Conservation (phyloP, 768 basidiomycete species). For the Termitomyces sp. region DNA sequence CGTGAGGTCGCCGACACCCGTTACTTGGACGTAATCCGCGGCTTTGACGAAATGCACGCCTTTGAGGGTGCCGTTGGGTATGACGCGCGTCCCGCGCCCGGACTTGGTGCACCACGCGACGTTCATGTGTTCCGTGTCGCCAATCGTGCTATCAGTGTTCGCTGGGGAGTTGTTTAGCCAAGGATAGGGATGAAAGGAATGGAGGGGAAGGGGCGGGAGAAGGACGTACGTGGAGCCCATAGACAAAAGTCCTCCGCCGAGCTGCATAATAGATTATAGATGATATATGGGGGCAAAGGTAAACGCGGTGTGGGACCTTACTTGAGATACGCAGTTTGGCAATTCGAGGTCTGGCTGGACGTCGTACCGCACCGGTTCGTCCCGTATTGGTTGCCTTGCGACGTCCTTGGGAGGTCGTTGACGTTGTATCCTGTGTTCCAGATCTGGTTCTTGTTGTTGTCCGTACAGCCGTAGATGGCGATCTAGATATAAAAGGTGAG, state of each 20-base stretch:
- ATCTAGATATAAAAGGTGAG: slow-evolving; percentile 24
- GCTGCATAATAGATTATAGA: slow-evolving; percentile 26
- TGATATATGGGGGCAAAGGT: background rate
- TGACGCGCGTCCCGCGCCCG: slow-evolving; percentile 68
- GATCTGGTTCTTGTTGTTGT: slow-evolving; percentile 41
- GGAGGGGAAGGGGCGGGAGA: background rate
- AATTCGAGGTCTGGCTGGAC: slow-evolving; percentile 53
- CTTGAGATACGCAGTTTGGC: slow-evolving; percentile 71
- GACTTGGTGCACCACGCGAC: slow-evolving; percentile 77
- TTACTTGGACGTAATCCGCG: slow-evolving; percentile 56
- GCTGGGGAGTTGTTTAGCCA: slow-evolving; percentile 1
- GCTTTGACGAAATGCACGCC: slow-evolving; percentile 71
- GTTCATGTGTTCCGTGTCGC: slow-evolving; percentile 60
- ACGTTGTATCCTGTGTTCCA: slow-evolving; percentile 48
- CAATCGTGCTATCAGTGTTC: slow-evolving; percentile 43
- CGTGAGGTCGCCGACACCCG: slow-evolving; percentile 67
- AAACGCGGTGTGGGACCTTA: slow-evolving; percentile 22
- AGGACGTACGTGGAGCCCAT: slow-evolving; percentile 50
- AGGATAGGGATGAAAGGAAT: no score
- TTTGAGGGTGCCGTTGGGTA: slow-evolving; percentile 59
- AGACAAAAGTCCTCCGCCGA: slow-evolving; percentile 63
- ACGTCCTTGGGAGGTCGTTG: slow-evolving; percentile 36
- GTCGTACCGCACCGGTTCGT: slow-evolving; percentile 64
- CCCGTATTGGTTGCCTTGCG: slow-evolving; percentile 58
- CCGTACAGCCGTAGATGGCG: slow-evolving; percentile 41